phyloP scores from a whole-genome alignment of 169 alveolate species.

The Perkinsus olseni region DNA sequence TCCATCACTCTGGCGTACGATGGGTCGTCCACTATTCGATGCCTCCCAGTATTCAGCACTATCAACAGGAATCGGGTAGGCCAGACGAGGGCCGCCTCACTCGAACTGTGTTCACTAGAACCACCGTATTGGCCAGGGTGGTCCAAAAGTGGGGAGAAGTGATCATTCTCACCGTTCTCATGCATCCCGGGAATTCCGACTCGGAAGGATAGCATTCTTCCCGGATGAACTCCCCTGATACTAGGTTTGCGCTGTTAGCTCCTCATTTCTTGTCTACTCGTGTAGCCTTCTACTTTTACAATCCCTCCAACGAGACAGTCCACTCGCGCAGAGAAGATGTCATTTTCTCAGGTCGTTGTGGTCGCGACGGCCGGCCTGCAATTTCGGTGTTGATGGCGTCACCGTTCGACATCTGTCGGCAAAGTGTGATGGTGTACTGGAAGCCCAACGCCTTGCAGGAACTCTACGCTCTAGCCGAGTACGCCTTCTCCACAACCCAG shows the following conservation, averaged over 20 bases:
- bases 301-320: background rate
- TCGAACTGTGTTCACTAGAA: too few relatives aligned
- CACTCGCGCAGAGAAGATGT: background rate
- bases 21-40: slow-evolving; percentile 89
- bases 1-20: slow-evolving; percentile 89
- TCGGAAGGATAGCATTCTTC: too few relatives aligned
- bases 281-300: too few relatives aligned
- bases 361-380: background rate
- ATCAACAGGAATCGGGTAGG: background rate
- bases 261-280: too few relatives aligned
- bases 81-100: too few relatives aligned
- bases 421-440: background rate
- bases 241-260: too few relatives aligned
- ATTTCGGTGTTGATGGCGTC: background rate
- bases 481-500: background rate
- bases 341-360: background rate
- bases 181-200: too few relatives aligned
- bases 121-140: background rate
- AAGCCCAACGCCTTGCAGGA: background rate
- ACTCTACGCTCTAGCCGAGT: background rate
- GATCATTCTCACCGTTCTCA: too few relatives aligned
- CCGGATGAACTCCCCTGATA: too few relatives aligned
- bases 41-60: slow-evolving; percentile 53
- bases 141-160: too few relatives aligned
- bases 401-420: background rate